Base-by-base conservation (phyloP, 2,329 filamentous ascomycete species). In the Tolypocladium album region DNA sequence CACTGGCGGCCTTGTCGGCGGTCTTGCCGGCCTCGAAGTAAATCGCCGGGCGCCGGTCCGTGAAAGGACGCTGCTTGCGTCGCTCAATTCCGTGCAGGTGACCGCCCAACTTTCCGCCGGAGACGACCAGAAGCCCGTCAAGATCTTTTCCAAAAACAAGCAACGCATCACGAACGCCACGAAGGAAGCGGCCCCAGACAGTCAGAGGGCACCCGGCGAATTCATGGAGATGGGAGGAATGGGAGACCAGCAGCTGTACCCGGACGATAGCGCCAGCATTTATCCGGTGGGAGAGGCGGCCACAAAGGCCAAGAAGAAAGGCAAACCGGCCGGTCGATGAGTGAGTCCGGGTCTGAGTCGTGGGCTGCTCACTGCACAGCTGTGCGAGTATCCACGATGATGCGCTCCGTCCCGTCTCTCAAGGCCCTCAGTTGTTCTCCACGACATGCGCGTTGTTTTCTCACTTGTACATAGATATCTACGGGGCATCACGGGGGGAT, bases 1-100 rank as follows among this genome's bases (percentile, higher is more conserved):
- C 74, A 97, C 92, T 20, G 92, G 95, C 69, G 92, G 93, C 7
- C 81, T 99, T 27, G 92, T 94, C 0, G 90, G 90, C n/a, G 92
- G 89, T 39, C 84, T 99, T 66, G 86, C 85, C 31, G 83, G 84
- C 13, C 82, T 99, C 12, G 91, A 94, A 66, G 92, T 99, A 70
- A 86, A 88, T 34, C 89, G 88, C 67, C 86, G 93, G 64, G 94
- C 92, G 64, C 76, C 91, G 0, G 78, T 82, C 34, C 86, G 94
- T 17, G 90, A 97, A 75, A 86, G 94, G 56, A 99, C 94, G 0
- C 76, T 97, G 59, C 81, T 99, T 43, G 88, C 88, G 67, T 86
- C 83, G 56, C 83, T 96, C 72, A 96, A 96, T 72, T 84, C 90
- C 57, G 83, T 94, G 9, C 73, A 80, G 58, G 69, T 84, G 27